Percentiles rank a stretch among this genome's conserved stretches.
Evolutionary conservation across 345 rosid genomes (phyloP).

Genomic region (Dipteronia dyeriana): DNA sequence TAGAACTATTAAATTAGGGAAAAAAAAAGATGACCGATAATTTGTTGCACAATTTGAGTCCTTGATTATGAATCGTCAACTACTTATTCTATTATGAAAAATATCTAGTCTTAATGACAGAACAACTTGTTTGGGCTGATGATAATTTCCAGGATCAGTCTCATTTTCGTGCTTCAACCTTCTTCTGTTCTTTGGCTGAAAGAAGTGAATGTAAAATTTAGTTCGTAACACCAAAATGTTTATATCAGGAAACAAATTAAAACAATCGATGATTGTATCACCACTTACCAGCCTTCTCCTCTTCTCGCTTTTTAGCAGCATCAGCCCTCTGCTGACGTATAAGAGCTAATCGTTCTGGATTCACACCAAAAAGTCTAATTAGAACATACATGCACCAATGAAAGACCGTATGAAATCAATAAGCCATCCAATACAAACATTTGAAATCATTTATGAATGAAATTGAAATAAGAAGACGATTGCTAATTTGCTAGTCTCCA

Average conservation of each 20-base stretch:
- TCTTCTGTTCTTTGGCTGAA: slow-evolving; percentile 70
- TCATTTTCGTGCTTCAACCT: slow-evolving; percentile 58
- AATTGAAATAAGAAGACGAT: background rate
- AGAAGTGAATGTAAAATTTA: slow-evolving; percentile 2
- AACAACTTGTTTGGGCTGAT: background rate
- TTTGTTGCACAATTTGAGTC: slow-evolving; percentile 1
- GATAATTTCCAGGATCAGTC: slow-evolving; percentile 20
- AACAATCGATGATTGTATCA: background rate
- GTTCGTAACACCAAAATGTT: background rate
- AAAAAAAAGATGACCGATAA: background rate
- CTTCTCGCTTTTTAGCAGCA: slow-evolving; percentile 71
- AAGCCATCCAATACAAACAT: background rate
- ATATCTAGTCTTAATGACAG: background rate
- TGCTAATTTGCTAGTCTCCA: background rate
- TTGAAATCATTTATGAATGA: background rate
- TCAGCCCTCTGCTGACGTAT: slow-evolving; percentile 72
- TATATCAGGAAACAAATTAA: background rate
- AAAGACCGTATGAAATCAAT: background rate
- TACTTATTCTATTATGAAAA: background rate
- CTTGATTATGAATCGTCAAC: slow-evolving; percentile 14
- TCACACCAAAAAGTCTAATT: background rate
- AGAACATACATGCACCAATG: background rate
- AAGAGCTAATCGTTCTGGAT: slow-evolving; percentile 58
- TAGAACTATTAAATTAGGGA: slow-evolving; percentile 12
- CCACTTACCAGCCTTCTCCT: slow-evolving; percentile 64